Base-by-base conservation (phyloP, 257 asterid genomes). In the Echites panduratus region DNA sequence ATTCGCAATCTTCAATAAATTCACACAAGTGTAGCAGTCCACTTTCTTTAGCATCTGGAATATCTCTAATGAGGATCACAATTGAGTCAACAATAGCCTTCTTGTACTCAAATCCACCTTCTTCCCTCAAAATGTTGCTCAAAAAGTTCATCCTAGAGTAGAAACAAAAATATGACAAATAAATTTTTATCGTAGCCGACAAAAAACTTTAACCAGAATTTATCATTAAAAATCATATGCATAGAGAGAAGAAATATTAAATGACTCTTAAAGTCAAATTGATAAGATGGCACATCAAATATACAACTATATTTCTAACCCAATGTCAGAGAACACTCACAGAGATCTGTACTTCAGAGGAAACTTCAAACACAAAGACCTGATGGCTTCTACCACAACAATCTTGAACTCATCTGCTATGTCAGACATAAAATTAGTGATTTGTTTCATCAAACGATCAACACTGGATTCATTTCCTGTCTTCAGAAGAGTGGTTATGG, bases 1-100 rank as follows among this genome's bases (percentile, higher is more conserved):
- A 93, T 87, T 93, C 98, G 80, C 98, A 93, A 82, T 93, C 98
- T 82, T 93, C 98, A 71, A 93, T 93, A 74, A 93, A 93, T 90
- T 93, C 98, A 84, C 98, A 90, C 48, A 93, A 82, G 83, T 93
- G 98, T 69, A 93, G 89, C 72, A 93, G 79, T 75, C 98, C 98
- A 81, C 87, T 84, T 86, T 93, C 98, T 87, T 93, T 93, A 72
- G 97, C 98, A 82, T 93, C 98, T 0, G 98, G 97, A 75, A 93
- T 93, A 73, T 93, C 98, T 85, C 97, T 87, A 63, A 93, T 93
- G 78, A 93, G 88, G 82, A 93, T 93, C 78, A 93, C 97, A 84
- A 93, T 89, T 13, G 98, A 93, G 82, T 93, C 97, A 74, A 93
- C 96, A 69, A 93, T 93, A 73, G 98, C 97, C 84, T 93, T 93